Conservation (phyloP, 768 basidiomycete species). For the Pleurotus eryngii region DNA sequence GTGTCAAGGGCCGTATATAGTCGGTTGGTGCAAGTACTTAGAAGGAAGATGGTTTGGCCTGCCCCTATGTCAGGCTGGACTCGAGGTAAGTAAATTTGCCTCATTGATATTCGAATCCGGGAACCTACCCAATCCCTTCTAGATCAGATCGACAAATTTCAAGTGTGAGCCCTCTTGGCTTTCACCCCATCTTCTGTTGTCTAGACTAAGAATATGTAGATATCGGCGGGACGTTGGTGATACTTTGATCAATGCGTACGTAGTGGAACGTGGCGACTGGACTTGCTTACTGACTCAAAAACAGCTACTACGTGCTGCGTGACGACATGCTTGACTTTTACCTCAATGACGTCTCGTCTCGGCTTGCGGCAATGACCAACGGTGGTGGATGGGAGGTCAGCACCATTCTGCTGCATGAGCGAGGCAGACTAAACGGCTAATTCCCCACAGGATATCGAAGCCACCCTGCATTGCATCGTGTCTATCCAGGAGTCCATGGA, state of each 20-base stretch:
- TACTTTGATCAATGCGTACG: constrained; percentile 84
- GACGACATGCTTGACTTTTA: constrained; percentile 78
- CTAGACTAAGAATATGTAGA: constrained; percentile 29
- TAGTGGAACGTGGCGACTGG: constrained; percentile 7
- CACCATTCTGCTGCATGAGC: background rate
- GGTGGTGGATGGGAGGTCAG: constrained; percentile 72
- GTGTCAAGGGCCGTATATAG: constrained; percentile 76
- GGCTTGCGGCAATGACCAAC: constrained; percentile 42
- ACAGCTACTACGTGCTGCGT: constrained; percentile 84
- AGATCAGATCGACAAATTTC: constrained; percentile 81
- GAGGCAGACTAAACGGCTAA: no score
- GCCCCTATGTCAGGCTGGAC: constrained; percentile 51
- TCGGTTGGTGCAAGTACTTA: constrained; percentile 68
- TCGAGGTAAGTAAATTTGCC: constrained; percentile 49
- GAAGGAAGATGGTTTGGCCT: constrained; percentile 78
- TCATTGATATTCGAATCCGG: background rate
- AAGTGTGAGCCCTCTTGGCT: constrained; percentile 49
- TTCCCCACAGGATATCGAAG: constrained; percentile 70
- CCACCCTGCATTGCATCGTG: constrained; percentile 80
- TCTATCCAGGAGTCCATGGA: constrained; percentile 85
- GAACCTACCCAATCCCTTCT: constrained; percentile 11
- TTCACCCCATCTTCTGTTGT: background rate
- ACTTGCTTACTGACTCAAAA: no score
- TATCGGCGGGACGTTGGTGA: constrained; percentile 87
- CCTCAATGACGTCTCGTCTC: constrained; percentile 56